Base-by-base conservation (phyloP, 345 rosid species). In the Populus deltoides region DNA sequence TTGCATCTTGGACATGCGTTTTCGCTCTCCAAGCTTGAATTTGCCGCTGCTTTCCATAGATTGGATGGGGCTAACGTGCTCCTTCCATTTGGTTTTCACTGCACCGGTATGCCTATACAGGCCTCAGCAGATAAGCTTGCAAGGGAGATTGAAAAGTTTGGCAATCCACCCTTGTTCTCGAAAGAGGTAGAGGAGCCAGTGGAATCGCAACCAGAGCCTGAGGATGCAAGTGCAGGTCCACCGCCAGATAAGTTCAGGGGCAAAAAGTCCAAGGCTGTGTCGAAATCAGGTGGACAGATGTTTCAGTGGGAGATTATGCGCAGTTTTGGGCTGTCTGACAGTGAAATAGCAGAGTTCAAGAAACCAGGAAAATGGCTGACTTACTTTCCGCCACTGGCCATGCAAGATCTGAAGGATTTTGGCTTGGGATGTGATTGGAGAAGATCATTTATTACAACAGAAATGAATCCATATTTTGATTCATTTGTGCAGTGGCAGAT, bases 81-180 rank as follows among this genome's bases (percentile, higher is more conserved):
- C 3, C 83, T 93, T 38, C 98, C 98, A 0, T 94, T 94, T 83
- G 98, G 85, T 43, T 94, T 94, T 70, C 98, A 94, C 75, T 93
- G 98, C 77, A 94, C 99, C 31, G 99, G 99, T 57, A 94, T 94
- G 98, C 99, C 98, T 5, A 94, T 94, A 43, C 93, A 94, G 88
- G 99, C 99, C 49, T 89, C 98, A 2, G 99, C 99, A 4, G 99
- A 92, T 86, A 95, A 95, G 73, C 96, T 95, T 75, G 81, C 84
- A 8, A 84, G 97, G 33, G 99, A 95, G 83, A 87, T 92, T 25
- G 63, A 90, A 38, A 79, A 75, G 83, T 95, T 86, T 68, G 99
- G 99, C 18, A 57, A 92, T 61, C 99, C 98, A 33, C 98, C 98
- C 0, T 81, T 84, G 6, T 95, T 95, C 47, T 43, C 80, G 66